Base-by-base conservation (phyloP, 2,329 filamentous ascomycete genomes). In the Calonectria ilicicola region DNA sequence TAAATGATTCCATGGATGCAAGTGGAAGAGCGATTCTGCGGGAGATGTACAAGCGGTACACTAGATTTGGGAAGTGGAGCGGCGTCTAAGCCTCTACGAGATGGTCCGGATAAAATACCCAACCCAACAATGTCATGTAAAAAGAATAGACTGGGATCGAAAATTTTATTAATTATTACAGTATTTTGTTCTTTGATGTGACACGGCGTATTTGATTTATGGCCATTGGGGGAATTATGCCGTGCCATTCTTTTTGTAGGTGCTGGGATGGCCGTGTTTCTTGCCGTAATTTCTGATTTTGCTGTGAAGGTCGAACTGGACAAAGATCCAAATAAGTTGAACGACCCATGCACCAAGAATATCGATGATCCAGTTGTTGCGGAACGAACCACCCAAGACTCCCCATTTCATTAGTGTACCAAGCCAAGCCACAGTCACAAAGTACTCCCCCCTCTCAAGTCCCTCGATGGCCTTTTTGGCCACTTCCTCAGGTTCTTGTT, bases 401-500 rank as follows among this genome's bases (percentile, higher is more conserved):
- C 86, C 86, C 80, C 89, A 93, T 76, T 93, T 91, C 91, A 98
- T 93, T 71, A 95, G 79, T 69, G 90, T 84, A 1, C 93, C 94
- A 58, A 98, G 81, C 74, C 92, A 91, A 72, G 91, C 93, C 14
- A 95, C 94, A 0, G 94, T 93, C 53, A 98, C 90, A 79, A 95
- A 88, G 82, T 94, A 96, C 27, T 97, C 88, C 0, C 96, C 97
- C 42, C 86, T 91, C 83, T 98, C 95, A 53, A 99, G 85, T 0
- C 93, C 94, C 51, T 85, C 85, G 65, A 99, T 91, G 1, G 94
- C 88, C 10, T 87, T 87, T 5, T 85, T 84, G 1, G 97, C 97
- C 17, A 97, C 95, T 72, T 93, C 89, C 6, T 97, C 93, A 6
- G 95, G 94, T 0, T 90, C 93, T 83, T 97, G 94, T 58, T 91